phyloP scores from a whole-genome alignment of 306 rosid genomes.

The Myrica gale region DNA sequence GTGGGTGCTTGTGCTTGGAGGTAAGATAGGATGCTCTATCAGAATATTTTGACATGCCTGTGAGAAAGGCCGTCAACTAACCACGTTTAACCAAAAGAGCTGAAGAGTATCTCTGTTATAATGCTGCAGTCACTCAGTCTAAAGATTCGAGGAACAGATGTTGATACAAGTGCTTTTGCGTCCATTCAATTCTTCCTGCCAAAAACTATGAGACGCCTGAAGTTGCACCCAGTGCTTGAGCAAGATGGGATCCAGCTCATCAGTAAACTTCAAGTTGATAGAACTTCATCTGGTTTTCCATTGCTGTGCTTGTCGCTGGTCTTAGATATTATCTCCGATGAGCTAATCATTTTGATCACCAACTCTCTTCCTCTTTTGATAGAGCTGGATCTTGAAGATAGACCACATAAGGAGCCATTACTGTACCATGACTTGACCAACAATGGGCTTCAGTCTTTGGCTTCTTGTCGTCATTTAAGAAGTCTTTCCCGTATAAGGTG shows the following conservation, averaged over 20 bases:
- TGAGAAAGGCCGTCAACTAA: not conserved
- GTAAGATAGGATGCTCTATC: constrained; percentile 8
- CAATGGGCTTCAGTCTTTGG: constrained; percentile 29
- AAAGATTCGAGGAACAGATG: constrained; percentile 34
- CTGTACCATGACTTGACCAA: constrained; percentile 24
- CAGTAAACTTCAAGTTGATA: constrained; percentile 9
- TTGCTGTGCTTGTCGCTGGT: constrained; percentile 31
- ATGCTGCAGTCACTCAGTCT: constrained; percentile 23
- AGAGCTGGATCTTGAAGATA: constrained; percentile 40
- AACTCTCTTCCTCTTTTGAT: constrained; percentile 25
- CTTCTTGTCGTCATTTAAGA: constrained; percentile 15
- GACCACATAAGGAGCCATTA: constrained; percentile 16
- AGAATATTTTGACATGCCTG: not conserved
- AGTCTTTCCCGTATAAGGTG: constrained; percentile 30
- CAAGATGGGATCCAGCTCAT: constrained; percentile 16
- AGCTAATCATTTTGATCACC: constrained; percentile 14
- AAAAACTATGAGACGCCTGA: constrained; percentile 27
- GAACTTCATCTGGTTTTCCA: constrained; percentile 15
- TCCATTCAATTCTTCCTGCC: constrained; percentile 23
- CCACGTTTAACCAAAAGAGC: not conserved
- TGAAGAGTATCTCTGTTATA: not conserved
- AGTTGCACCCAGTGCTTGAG: constrained; percentile 30
- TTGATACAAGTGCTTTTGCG: constrained; percentile 3
- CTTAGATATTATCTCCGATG: constrained; percentile 32
- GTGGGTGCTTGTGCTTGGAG: constrained; percentile 31